Evolutionary conservation across 2,329 filamentous ascomycete genomes (phyloP), one percentile per base, ranked within the genome.

Genomic region (Alternaria tenuissima): DNA sequence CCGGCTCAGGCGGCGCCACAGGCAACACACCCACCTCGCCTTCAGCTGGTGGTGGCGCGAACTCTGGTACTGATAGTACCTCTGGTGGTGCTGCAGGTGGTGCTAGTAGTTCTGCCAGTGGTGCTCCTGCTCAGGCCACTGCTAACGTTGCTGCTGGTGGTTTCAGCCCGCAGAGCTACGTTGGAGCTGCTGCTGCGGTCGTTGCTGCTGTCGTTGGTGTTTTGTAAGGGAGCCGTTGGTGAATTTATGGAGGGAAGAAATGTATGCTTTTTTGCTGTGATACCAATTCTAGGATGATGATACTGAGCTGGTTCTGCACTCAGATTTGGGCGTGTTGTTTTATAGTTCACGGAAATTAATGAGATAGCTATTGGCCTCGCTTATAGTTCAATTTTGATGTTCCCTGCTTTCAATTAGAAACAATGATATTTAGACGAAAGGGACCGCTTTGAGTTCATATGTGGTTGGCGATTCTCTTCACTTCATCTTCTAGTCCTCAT

Each of bases 131-230:
- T 2, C 67, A 76, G 59, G 61, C 68, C 38, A 71, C 70, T 34
- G 61, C 57, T 61, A 75, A 73, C 60, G 66, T 61, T 18, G 71
- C 74, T n/a, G 57, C 74, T 14, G 59, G 59, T 20, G 59, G 60
- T 20, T 55, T 73, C 44, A 57, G 58, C 32, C 59, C 57, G 34
- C 70, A 74, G 52, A 72, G 69, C 4, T 52, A 72, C 56, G 55
- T 76, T 26, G 68, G 74, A 30, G 43, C 76, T 18, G 66, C 69
- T 51, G 65, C 70, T 11, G 74, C 68, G 28, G 68, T 55, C 51
- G 34, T 73, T 30, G 73, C 69, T 42, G 70, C 67, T 30, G 63
- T 73, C 51, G 32, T 57, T 24, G 63, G 71, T 3, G 44, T 71
- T 24, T 66, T 77, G 64, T 78, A 74, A 53, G 26, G 18, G 20